Base-by-base conservation (phyloP, 73 alveolate genomes). In the Stentor roeselii region DNA sequence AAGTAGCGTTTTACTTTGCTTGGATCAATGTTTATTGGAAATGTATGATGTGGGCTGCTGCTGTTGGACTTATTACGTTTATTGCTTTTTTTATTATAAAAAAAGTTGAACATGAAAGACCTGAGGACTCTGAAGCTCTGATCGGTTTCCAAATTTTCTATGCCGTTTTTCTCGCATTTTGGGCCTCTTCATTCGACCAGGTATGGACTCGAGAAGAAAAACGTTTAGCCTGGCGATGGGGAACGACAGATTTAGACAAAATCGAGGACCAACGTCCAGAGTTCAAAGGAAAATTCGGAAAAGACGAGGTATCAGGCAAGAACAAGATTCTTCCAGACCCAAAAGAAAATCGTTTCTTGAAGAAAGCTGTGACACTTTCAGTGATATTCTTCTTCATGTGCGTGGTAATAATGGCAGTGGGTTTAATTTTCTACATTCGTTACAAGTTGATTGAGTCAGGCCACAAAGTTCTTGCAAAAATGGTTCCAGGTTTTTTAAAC, bases 1-100 rank as follows among this genome's bases (percentile, higher is more conserved):
- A 87, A 60, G 86, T 87, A 67, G 93, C 96, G 3, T 75, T 91
- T 59, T 91, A 91, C 60, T 91, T 88, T 86, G 85, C 42, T 34
- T 91, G 96, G 93, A 83, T 87, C n/a, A 50, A 67, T 14, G 32
- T 14, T 67, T 35, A 32, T 67, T 15, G n/a, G 32, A 27, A 31
- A 32, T 67, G 82, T 1, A 36, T 67, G 11, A 30, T 30, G n/a
- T 15, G 11, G 37, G 60, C 82, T 67, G n/a, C 82, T 67, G 32
- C 32, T 0, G 11, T 67, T 67, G 82, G 82, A 30, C 11, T 15
- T n/a, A 67, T 67, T 35, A 27, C 32, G n/a, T n/a, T n/a, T n/a
- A n/a, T n/a, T n/a, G n/a, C n/a, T 35, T 15, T 15, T 15, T 27
- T 67, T 35, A 35, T 67, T 67, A 35, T 30, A 15, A 14, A 30